Evolutionary conservation across 2,329 filamentous ascomycete species (phyloP).

Genomic region (Neodidymelliopsis sp.): DNA sequence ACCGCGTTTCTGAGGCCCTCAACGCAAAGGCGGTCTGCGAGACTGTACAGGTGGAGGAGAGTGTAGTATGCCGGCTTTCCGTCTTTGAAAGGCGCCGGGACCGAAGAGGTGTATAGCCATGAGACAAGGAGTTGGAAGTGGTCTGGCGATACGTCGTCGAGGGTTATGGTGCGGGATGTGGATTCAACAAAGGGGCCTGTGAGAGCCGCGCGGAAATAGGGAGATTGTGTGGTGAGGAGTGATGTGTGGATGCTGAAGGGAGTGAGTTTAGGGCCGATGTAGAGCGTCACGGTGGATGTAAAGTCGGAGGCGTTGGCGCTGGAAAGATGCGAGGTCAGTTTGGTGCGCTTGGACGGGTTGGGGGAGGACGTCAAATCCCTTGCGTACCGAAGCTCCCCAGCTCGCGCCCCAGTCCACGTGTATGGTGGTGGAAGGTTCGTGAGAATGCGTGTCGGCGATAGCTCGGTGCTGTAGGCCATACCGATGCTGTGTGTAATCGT

Average conservation of each 20-base stretch:
- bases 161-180: slow-evolving; percentile 50
- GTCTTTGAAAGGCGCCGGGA: slow-evolving; percentile 53
- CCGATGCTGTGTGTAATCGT: slow-evolving; percentile 23
- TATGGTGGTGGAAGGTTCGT: slow-evolving; percentile 43
- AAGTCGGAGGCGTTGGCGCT: slow-evolving; percentile 53
- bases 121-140: slow-evolving; percentile 60
- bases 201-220: slow-evolving; percentile 61
- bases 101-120: slow-evolving; percentile 58
- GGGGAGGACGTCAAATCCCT: slow-evolving; percentile 15
- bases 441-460: slow-evolving; percentile 26
- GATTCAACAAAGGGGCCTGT: slow-evolving; percentile 57
- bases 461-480: slow-evolving; percentile 16
- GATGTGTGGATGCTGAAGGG: slow-evolving; percentile 58
- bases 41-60: slow-evolving; percentile 56
- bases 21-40: slow-evolving; percentile 57
- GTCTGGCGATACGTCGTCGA: slow-evolving; percentile 55
- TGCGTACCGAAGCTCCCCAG: slow-evolving; percentile 32
- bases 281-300: slow-evolving; percentile 46
- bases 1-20: slow-evolving; percentile 56
- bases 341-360: background rate
- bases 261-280: slow-evolving; percentile 51
- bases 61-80: slow-evolving; percentile 60
- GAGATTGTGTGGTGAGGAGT: slow-evolving; percentile 55
- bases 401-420: slow-evolving; percentile 31
- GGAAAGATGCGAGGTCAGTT: background rate